Conservation (phyloP, 331 rosid species). For the Rosa hybrid region DNA sequence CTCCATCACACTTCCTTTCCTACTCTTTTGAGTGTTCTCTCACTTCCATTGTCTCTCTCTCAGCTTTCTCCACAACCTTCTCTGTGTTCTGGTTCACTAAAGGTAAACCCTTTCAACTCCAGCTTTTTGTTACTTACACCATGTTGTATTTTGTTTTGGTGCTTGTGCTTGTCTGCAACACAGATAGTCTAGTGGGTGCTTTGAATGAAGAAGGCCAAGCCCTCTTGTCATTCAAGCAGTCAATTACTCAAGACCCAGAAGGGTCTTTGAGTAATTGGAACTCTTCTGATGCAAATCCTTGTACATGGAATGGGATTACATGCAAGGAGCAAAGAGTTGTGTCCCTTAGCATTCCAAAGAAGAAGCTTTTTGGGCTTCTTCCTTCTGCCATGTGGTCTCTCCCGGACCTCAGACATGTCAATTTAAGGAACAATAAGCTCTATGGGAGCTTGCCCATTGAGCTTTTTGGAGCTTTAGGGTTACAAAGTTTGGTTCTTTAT, state of each 20-base stretch:
- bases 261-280: slow-evolving; percentile 84
- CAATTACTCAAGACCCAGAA: slow-evolving; percentile 66
- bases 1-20: slow-evolving; percentile 21
- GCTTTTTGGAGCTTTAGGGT: slow-evolving; percentile 73
- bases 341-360: slow-evolving; percentile 77
- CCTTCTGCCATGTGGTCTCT: slow-evolving; percentile 76
- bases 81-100: slow-evolving; percentile 28
- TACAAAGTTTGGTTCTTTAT: slow-evolving; percentile 91
- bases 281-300: slow-evolving; percentile 71
- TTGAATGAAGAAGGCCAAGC: slow-evolving; percentile 71
- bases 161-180: slow-evolving; percentile 48
- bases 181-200: slow-evolving; percentile 41
- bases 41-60: slow-evolving; percentile 28
- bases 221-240: slow-evolving; percentile 65
- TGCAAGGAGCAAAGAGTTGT: slow-evolving; percentile 80
- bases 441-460: slow-evolving; percentile 64
- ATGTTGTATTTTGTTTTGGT: slow-evolving; percentile 37
- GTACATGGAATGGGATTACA: slow-evolving; percentile 90
- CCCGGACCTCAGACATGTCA: slow-evolving; percentile 77
- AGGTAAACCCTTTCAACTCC: slow-evolving; percentile 34
- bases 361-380: slow-evolving; percentile 76
- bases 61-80: slow-evolving; percentile 4
- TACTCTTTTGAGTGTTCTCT: not conserved
- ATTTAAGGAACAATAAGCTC: slow-evolving; percentile 77
- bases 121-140: slow-evolving; percentile 5